Evolutionary conservation across 2,329 filamentous ascomycete genomes (phyloP), one percentile per base, ranked within the genome.

Genomic region (Knoxdaviesia capensis): DNA sequence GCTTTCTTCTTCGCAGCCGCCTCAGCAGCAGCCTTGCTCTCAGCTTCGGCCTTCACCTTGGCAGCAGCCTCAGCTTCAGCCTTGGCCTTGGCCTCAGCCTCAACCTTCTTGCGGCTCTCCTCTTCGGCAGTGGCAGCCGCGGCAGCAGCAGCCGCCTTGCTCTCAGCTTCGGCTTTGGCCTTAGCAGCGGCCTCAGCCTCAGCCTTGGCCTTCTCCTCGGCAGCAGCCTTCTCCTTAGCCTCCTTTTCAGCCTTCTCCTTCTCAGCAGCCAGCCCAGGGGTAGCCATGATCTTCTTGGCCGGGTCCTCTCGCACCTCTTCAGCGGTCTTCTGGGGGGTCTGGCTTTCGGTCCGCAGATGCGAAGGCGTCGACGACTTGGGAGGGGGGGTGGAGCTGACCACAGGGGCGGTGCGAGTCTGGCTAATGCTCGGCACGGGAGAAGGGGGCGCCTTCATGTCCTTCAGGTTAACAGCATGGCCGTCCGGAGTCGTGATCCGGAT

Each of bases 261-360:
- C 36, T 44, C 39, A 32, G 44, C 41, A 32, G 42, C 39, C 11
- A 38, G 39, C 34, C 30, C 50, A 31, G 52, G 57, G 2, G 64
- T 65, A 43, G 75, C 74, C 41, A 72, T 71, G 54, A 93, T 78
- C 55, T 84, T 79, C 56, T 81, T 76, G 58, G 80, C 80, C 53
- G 87, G 81, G 60, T 93, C 85, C 49, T 83, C 74, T 45, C 79
- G 78, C 48, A 84, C 84, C 60, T 94, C 81, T 56, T 88, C 80
- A 34, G 74, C 72, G 1, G 80, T 80, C 68, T 90, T 90, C 36
- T 64, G 64, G 29, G 66, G 66, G 20, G 62, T 57, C n/a, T 62
- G 70, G 59, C 79, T 87, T 41, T 92, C 84, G 10, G 74, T 68
- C 36, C 83, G 79, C 43, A 61, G 62, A 51, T 90, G 82, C 20